These are phyloP conservation scores for Mucor sp. DNA, from an alignment of 371 early-diverging fungal species.

Conservation along the genomic window DNA sequence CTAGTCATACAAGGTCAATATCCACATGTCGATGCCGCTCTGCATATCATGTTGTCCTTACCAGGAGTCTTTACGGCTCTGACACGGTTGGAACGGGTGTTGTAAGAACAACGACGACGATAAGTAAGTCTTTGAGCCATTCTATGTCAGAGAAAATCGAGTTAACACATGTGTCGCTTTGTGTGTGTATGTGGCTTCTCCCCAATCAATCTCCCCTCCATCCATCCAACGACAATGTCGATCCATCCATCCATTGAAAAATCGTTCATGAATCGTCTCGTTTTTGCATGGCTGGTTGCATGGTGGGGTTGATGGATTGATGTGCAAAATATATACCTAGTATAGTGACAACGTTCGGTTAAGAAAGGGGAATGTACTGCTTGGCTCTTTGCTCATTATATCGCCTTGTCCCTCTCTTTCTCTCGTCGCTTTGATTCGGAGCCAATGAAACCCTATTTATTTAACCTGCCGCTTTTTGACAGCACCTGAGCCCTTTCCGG, in stretches of 20 bases:
- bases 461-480: neutral
- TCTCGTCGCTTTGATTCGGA: neutral
- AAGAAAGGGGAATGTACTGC: slow-evolving; percentile 20
- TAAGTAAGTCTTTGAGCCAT: slow-evolving; percentile 96
- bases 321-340: slow-evolving; percentile 15
- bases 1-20: too few relatives aligned
- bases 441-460: neutral
- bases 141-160: slow-evolving; percentile 10
- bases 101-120: slow-evolving; percentile 97
- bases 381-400: slow-evolving; percentile 4
- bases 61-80: slow-evolving; percentile 97
- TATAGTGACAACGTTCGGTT: slow-evolving; percentile 27
- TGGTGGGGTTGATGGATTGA: neutral
- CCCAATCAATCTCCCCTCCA: neutral
- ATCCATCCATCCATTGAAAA: slow-evolving; percentile 8
- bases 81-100: slow-evolving; percentile 98
- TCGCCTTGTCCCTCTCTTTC: neutral
- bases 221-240: slow-evolving; percentile 4
- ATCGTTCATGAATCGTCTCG: neutral
- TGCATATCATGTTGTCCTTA: too few relatives aligned
- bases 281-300: neutral
- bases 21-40: too few relatives aligned
- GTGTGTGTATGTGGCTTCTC: neutral
- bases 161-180: neutral
- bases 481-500: neutral